These are phyloP conservation scores for Yarrowia porcina DNA, from an alignment of 805 yeast genomes.

Conservation along the genomic window DNA sequence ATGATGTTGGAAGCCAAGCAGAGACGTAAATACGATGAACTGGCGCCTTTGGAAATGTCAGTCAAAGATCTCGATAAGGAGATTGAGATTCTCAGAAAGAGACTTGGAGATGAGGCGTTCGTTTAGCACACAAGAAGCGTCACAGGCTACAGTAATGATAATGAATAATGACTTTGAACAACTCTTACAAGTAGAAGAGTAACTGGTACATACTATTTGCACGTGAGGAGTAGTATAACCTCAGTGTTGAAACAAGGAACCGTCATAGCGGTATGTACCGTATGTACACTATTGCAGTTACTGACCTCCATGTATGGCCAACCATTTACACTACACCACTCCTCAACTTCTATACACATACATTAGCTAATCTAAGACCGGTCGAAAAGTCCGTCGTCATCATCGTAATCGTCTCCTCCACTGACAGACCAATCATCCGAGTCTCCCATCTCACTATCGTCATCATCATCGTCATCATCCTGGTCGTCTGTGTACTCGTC, in stretches of 20 bases:
- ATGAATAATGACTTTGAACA: too few species aligned
- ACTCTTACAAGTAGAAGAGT: too few species aligned
- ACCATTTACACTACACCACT: too few species aligned
- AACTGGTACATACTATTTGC: too few species aligned
- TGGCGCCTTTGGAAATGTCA: slow-evolving; percentile 56
- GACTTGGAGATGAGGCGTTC: slow-evolving; percentile 8
- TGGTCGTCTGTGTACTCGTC: slow-evolving; percentile 31
- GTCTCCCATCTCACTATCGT: slow-evolving; percentile 31
- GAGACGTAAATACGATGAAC: slow-evolving; percentile 73
- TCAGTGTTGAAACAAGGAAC: too few species aligned
- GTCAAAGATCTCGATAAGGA: slow-evolving; percentile 54
- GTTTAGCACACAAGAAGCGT: not conserved
- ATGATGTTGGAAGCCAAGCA: slow-evolving; percentile 61
- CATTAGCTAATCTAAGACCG: slow-evolving; percentile 32
- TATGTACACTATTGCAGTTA: too few species aligned
- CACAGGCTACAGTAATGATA: too few species aligned
- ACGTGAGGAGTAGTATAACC: too few species aligned
- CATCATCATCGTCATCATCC: slow-evolving; percentile 29
- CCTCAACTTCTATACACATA: not conserved
- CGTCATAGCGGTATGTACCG: too few species aligned
- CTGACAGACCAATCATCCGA: slow-evolving; percentile 34
- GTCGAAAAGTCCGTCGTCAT: slow-evolving; percentile 62
- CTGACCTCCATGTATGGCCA: too few species aligned
- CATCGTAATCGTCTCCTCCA: slow-evolving; percentile 39
- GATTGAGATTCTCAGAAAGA: slow-evolving; percentile 29